These are phyloP conservation scores for Cyberlindnera subsufficiens DNA, from an alignment of 805 yeast species.

Conservation along the genomic window DNA sequence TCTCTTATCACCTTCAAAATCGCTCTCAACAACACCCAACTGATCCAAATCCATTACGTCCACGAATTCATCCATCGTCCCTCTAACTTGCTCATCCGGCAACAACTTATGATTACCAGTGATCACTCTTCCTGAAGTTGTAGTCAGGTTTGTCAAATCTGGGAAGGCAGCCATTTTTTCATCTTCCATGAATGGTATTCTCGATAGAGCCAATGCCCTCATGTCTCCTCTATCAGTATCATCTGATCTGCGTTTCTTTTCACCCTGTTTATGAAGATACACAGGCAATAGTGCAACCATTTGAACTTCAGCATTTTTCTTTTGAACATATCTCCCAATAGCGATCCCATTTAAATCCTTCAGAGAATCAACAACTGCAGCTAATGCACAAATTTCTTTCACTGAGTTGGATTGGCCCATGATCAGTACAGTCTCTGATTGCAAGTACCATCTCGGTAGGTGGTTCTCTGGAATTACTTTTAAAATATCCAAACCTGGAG, in stretches of 20 bases:
- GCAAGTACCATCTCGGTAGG: conserved; percentile 55
- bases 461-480: conserved; percentile 45
- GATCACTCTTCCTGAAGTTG: conserved; percentile 25
- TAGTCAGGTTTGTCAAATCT: conserved; percentile 28
- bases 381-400: conserved; percentile 37
- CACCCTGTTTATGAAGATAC: conserved; percentile 21
- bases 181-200: conserved; percentile 74
- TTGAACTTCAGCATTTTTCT: conserved; percentile 39
- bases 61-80: conserved; percentile 38
- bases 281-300: conserved; percentile 53
- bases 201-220: conserved; percentile 42
- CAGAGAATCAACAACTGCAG: conserved; percentile 48
- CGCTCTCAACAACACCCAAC: conserved; percentile 16
- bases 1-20: conserved; percentile 15
- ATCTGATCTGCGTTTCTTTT: conserved; percentile 18
- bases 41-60: conserved; percentile 37
- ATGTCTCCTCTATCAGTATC: conserved; percentile 17
- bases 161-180: conserved; percentile 54
- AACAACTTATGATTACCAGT: conserved; percentile 21
- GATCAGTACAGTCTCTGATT: conserved; percentile 53
- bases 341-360: conserved; percentile 41
- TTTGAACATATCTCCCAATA: conserved; percentile 59
- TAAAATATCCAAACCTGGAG: conserved; percentile 55
- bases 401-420: conserved; percentile 33
- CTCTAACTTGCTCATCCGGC: conserved; percentile 34